These are phyloP conservation scores for Dalbergia cochinchinensis DNA, from an alignment of 306 rosid species.

Conservation along the genomic window DNA sequence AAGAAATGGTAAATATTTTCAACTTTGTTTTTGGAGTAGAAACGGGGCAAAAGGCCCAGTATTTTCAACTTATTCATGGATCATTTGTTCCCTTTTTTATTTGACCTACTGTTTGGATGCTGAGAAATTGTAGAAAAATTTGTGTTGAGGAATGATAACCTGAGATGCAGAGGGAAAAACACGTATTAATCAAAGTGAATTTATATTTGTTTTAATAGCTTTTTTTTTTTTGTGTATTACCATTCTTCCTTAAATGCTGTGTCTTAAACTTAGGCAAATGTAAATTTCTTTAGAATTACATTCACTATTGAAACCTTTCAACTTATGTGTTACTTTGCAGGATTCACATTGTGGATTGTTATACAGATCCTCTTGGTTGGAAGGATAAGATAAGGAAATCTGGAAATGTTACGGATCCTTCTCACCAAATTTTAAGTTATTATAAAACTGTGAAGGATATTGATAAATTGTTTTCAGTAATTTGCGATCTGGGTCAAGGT, in stretches of 20 bases:
- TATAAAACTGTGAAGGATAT: conserved; percentile 73
- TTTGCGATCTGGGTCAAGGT: conserved; percentile 81
- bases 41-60: background rate
- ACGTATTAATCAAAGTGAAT: background rate
- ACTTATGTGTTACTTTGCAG: conserved; percentile 54
- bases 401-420: conserved; percentile 41
- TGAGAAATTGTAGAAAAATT: background rate
- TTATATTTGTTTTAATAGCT: too few relatives aligned
- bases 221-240: background rate
- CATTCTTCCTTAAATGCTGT: background rate
- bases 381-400: conserved; percentile 61
- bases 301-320: background rate
- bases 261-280: background rate
- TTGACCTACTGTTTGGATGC: background rate
- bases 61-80: background rate
- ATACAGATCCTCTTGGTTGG: conserved; percentile 98
- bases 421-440: conserved; percentile 55
- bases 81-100: background rate
- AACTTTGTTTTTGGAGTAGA: background rate
- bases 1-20: conserved; percentile 58
- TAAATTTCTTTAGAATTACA: background rate
- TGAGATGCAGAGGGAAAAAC: background rate
- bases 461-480: conserved; percentile 59
- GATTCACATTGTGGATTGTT: conserved; percentile 92
- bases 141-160: background rate